A percentile compares a stretch with the other conserved stretches of the same genome.
phyloP scores from a whole-genome alignment of 1,284 basidiomycete species.

The Austroboletus rostrupii region DNA sequence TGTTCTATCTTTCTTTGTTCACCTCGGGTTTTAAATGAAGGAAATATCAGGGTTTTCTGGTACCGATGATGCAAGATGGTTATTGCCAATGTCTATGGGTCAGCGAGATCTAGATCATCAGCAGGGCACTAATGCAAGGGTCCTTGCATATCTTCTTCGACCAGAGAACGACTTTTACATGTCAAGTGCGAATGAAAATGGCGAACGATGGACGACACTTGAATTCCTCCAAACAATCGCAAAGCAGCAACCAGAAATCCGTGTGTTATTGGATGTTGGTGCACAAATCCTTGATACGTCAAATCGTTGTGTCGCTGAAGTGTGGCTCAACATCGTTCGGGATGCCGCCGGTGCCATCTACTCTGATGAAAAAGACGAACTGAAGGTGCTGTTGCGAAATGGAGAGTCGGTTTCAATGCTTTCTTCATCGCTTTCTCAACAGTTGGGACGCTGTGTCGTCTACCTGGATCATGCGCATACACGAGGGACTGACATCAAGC shows the following conservation, averaged over 20 bases:
- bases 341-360: background rate
- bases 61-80: slow-evolving; percentile 3
- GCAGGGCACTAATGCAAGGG: no score
- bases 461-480: background rate
- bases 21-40: background rate
- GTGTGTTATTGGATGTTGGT: no score
- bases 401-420: background rate
- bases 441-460: background rate
- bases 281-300: background rate
- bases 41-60: slow-evolving; percentile 8
- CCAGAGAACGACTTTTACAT: no score
- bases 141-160: no score
- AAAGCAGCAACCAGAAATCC: no score
- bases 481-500: background rate
- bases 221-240: no score
- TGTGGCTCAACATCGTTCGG: background rate
- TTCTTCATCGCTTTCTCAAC: background rate
- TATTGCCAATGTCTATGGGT: background rate
- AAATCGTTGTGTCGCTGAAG: background rate
- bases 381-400: background rate
- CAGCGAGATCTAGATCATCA: no score
- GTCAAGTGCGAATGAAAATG: no score
- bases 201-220: no score
- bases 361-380: no score
- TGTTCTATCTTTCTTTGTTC: background rate